A percentile compares a stretch with the other conserved stretches of the same genome.
These are phyloP conservation scores for Elaeagnus macrophylla DNA, from an alignment of 306 rosid species.

Conservation along the genomic window DNA sequence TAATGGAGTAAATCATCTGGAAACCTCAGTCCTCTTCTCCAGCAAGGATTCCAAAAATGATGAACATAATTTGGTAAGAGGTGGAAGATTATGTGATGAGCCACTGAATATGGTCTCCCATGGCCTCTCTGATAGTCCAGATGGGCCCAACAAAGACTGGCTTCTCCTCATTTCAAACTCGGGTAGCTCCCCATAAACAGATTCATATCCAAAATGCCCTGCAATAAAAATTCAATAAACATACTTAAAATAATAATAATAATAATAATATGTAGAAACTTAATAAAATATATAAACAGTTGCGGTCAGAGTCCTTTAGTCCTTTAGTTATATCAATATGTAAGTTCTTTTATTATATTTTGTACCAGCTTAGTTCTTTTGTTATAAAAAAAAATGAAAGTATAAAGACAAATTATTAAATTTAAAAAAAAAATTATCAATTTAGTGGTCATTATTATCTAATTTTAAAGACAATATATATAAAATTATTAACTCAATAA, in stretches of 20 bases:
- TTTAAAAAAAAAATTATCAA: no score
- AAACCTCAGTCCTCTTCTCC: conserved; percentile 44
- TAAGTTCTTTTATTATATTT: no score
- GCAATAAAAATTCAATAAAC: conserved; percentile 14
- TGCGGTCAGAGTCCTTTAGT: no score
- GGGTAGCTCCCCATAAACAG: conserved; percentile 72
- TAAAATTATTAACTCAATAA: no score
- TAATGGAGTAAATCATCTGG: conserved; percentile 30
- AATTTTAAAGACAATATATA: no score
- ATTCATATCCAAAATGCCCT: conserved; percentile 61
- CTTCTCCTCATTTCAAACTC: conserved; percentile 41
- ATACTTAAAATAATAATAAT: neutral
- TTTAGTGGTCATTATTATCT: no score
- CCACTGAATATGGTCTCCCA: conserved; percentile 87
- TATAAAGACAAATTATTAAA: no score
- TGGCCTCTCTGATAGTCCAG: conserved; percentile 62
- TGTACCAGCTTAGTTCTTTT: no score
- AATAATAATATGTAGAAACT: neutral
- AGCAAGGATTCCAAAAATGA: conserved; percentile 63
- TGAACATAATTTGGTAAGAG: conserved; percentile 71
- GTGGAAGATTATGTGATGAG: conserved; percentile 69
- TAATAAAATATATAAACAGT: neutral
- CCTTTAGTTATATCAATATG: no score
- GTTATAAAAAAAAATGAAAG: no score
- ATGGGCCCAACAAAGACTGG: conserved; percentile 23